phyloP scores from a whole-genome alignment of 371 early-diverging fungal genomes.

The Mortierella sp. region DNA sequence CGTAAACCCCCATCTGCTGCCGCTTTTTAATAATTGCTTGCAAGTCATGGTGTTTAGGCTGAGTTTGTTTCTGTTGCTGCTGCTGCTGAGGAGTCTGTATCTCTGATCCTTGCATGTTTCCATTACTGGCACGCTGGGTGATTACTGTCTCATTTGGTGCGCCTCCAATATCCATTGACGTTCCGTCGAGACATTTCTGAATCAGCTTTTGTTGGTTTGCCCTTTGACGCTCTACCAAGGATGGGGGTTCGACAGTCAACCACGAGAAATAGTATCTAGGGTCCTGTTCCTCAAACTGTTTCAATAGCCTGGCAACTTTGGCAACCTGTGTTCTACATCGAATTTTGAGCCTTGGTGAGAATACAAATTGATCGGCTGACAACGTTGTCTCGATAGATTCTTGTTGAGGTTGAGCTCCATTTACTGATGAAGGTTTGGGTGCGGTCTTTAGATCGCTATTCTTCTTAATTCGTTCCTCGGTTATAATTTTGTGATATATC shows the following conservation, averaged over 20 bases:
- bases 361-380: not conserved
- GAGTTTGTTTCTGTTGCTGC: constrained; percentile 16
- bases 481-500: constrained; percentile 38
- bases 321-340: constrained; percentile 26
- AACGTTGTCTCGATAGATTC: not conserved
- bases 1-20: constrained; percentile 39
- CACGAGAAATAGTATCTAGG: constrained; percentile 41
- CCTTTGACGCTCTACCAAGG: constrained; percentile 27
- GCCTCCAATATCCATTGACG: not conserved
- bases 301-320: constrained; percentile 24
- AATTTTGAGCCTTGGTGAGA: constrained; percentile 25
- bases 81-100: constrained; percentile 4
- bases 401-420: not conserved
- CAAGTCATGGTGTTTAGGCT: constrained; percentile 27
- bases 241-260: constrained; percentile 34
- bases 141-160: not conserved
- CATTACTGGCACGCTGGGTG: not conserved
- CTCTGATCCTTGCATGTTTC: not conserved
- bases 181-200: constrained; percentile 9
- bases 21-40: constrained; percentile 34
- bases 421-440: not conserved
- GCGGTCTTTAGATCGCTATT: not conserved
- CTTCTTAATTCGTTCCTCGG: constrained; percentile 13
- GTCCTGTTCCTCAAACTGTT: constrained; percentile 27
- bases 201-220: constrained; percentile 33